Evolutionary conservation across 2,329 filamentous ascomycete genomes (phyloP).

Genomic region (Zymoseptoria ardabiliae): DNA sequence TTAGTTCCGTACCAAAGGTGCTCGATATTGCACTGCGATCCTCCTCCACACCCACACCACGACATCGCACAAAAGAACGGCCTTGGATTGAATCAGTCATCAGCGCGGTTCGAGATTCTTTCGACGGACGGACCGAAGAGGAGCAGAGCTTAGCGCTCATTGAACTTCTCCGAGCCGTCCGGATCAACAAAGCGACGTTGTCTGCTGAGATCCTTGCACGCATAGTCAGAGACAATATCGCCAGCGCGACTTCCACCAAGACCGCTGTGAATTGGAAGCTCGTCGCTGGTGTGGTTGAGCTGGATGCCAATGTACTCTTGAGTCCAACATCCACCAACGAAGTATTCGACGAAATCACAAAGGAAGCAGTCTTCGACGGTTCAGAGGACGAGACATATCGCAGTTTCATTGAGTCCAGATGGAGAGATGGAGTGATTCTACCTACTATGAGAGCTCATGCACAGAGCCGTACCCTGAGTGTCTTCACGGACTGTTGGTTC

Average conservation of each 20-base stretch:
- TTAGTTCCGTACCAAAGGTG: conserved; percentile 21
- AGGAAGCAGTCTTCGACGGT: background rate
- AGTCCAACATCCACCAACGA: conserved; percentile 5
- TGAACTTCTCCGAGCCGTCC: conserved; percentile 21
- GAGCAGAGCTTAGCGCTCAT: conserved; percentile 17
- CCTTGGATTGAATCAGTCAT: conserved; percentile 41
- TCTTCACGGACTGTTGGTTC: conserved; percentile 26
- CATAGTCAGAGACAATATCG: conserved; percentile 10
- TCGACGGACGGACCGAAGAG: conserved; percentile 14
- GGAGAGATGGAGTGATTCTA: conserved; percentile 14
- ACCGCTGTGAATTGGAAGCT: conserved; percentile 33
- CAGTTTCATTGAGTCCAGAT: background rate
- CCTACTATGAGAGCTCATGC: conserved; percentile 29
- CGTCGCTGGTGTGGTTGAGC: conserved; percentile 37
- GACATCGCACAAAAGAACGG: conserved; percentile 33
- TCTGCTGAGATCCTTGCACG: conserved; percentile 12
- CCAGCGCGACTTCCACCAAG: background rate
- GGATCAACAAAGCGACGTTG: conserved; percentile 9
- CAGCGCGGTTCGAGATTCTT: conserved; percentile 30
- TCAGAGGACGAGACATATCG: background rate
- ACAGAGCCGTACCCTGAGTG: conserved; percentile 19
- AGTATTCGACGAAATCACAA: conserved; percentile 6
- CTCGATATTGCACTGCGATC: conserved; percentile 37
- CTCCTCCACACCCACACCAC: conserved; percentile 34
- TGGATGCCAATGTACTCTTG: conserved; percentile 43